Conservation (phyloP, 2,329 filamentous ascomycete genomes). For the Ceratocystis alfenasii region DNA sequence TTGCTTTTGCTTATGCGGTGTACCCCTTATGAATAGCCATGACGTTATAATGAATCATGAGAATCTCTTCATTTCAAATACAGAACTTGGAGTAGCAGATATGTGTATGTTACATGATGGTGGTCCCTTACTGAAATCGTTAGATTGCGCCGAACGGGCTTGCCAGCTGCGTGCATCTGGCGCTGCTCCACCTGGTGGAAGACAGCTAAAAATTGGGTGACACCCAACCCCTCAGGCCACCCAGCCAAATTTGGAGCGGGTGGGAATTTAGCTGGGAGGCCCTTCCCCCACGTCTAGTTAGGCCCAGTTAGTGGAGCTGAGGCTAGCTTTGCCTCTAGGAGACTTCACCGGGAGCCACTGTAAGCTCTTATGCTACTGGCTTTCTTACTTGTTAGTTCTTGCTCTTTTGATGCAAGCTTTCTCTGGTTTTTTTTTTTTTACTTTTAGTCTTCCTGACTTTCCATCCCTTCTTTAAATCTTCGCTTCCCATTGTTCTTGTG, state of each 20-base stretch:
- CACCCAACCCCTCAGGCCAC: constrained; percentile 5
- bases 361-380: not conserved
- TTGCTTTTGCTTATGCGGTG: not conserved
- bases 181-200: not conserved
- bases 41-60: not conserved
- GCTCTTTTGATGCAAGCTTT: too few relatives aligned
- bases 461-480: not conserved
- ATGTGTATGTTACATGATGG: not conserved
- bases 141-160: not conserved
- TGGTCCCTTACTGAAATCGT: not conserved
- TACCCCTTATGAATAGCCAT: not conserved
- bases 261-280: not conserved
- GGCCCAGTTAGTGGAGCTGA: not conserved
- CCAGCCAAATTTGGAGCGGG: not conserved
- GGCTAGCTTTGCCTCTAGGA: not conserved
- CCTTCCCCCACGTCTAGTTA: not conserved
- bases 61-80: not conserved
- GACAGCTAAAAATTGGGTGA: not conserved
- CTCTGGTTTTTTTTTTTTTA: not conserved
- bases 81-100: not conserved
- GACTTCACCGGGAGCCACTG: not conserved
- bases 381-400: not conserved
- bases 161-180: not conserved
- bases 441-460: not conserved
- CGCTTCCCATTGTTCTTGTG: not conserved